These are phyloP conservation scores for Neonectria ditissima DNA, from an alignment of 2,329 filamentous ascomycete species.

Conservation along the genomic window DNA sequence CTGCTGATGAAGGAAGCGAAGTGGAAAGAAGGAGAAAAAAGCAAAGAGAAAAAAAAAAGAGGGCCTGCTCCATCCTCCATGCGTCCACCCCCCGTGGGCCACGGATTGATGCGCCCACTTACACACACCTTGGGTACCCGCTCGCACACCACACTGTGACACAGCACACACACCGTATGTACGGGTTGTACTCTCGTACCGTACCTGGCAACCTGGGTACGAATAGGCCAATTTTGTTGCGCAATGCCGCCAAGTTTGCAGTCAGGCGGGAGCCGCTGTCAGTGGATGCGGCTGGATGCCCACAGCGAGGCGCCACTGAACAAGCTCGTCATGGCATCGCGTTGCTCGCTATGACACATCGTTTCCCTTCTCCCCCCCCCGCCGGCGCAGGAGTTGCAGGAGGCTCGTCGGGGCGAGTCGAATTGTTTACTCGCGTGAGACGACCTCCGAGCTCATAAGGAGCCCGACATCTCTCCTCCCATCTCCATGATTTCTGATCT, in stretches of 20 bases:
- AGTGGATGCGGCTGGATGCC: slow-evolving; percentile 34
- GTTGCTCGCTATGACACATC: slow-evolving; percentile 45
- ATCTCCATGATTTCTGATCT: slow-evolving; percentile 35
- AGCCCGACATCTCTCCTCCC: slow-evolving; percentile 28
- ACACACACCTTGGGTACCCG: slow-evolving; percentile 1
- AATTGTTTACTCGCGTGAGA: slow-evolving; percentile 45
- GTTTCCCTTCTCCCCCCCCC: slow-evolving; percentile 40
- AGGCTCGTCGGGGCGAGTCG: slow-evolving; percentile 31
- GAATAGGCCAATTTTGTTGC: no score
- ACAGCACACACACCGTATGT: not conserved
- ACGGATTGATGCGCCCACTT: slow-evolving; percentile 13
- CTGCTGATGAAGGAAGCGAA: not conserved
- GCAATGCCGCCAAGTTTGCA: slow-evolving; percentile 31
- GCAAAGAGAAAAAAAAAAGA: no score
- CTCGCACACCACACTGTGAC: not conserved
- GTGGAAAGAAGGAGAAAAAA: no score
- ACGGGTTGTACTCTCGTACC: not conserved
- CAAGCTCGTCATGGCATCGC: slow-evolving; percentile 46
- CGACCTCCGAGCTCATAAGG: slow-evolving; percentile 33
- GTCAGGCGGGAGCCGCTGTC: slow-evolving; percentile 43
- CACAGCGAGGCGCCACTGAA: slow-evolving; percentile 43
- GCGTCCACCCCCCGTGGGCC: slow-evolving; percentile 12
- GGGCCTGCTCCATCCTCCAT: not conserved
- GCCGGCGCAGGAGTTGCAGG: slow-evolving; percentile 31
- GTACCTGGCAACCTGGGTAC: no score